These are phyloP conservation scores for Boechera stricta DNA, from an alignment of 345 rosid species.

Conservation along the genomic window DNA sequence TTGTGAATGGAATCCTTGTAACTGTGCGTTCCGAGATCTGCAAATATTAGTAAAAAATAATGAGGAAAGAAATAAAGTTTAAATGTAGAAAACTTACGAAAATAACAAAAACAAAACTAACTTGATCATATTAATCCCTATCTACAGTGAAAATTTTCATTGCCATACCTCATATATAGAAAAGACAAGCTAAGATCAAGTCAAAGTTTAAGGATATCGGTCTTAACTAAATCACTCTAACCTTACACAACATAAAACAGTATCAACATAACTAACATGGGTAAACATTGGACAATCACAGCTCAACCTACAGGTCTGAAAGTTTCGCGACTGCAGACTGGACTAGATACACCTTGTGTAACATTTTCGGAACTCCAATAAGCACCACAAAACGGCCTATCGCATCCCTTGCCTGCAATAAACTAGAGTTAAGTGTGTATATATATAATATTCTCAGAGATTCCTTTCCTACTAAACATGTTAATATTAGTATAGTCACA, in stretches of 20 bases:
- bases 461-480: not conserved
- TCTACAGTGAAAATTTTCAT: no score
- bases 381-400: constrained; percentile 84
- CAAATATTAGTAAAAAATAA: constrained; percentile 28
- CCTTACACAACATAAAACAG: not conserved
- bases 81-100: not conserved
- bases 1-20: constrained; percentile 64
- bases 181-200: constrained; percentile 4
- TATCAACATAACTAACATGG: not conserved
- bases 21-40: constrained; percentile 70
- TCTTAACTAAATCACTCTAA: no score
- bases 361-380: constrained; percentile 75
- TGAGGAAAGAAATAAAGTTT: not conserved
- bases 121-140: not conserved
- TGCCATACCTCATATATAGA: not conserved
- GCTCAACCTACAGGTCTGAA: constrained; percentile 65
- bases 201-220: no score
- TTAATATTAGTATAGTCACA: not conserved
- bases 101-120: not conserved
- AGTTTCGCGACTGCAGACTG: constrained; percentile 61
- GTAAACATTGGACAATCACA: constrained; percentile 6
- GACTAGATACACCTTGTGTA: constrained; percentile 47
- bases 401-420: constrained; percentile 84
- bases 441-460: not conserved
- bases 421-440: constrained; percentile 7